Percentiles rank a stretch among this genome's conserved stretches.
These are phyloP conservation scores for Colletotrichum lini DNA, from an alignment of 2,329 filamentous ascomycete genomes.

Conservation along the genomic window DNA sequence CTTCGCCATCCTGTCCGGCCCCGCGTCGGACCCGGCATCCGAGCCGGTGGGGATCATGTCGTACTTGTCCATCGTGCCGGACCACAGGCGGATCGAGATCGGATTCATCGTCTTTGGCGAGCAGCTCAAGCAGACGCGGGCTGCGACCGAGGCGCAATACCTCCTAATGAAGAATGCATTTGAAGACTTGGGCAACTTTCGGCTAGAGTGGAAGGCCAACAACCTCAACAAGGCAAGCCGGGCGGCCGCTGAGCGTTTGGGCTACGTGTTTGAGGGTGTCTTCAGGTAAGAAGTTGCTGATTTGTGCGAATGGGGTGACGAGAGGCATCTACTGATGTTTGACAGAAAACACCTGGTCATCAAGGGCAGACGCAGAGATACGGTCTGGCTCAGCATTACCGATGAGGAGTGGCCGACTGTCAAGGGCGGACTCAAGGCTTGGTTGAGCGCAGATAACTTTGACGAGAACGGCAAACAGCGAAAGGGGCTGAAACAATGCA, in stretches of 20 bases:
- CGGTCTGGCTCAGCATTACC: slow-evolving; percentile 72
- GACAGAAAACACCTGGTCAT: slow-evolving; percentile 70
- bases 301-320: neutral
- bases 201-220: slow-evolving; percentile 78
- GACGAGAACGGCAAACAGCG: slow-evolving; percentile 67
- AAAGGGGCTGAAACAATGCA: slow-evolving; percentile 57
- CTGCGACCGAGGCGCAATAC: slow-evolving; percentile 71
- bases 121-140: slow-evolving; percentile 65
- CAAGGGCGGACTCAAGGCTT: slow-evolving; percentile 64
- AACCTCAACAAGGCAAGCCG: slow-evolving; percentile 67
- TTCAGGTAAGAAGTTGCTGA: slow-evolving; percentile 59
- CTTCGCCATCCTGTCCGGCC: slow-evolving; percentile 60
- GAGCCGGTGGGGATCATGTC: slow-evolving; percentile 58
- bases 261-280: slow-evolving; percentile 71
- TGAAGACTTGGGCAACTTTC: slow-evolving; percentile 66
- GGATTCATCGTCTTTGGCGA: slow-evolving; percentile 68
- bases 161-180: slow-evolving; percentile 69
- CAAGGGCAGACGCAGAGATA: slow-evolving; percentile 70
- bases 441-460: slow-evolving; percentile 71
- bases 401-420: slow-evolving; percentile 70
- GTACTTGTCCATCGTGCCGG: slow-evolving; percentile 63
- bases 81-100: slow-evolving; percentile 68
- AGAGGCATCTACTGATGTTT: neutral
- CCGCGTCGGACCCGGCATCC: slow-evolving; percentile 43
- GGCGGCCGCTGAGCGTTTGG: slow-evolving; percentile 69